These are phyloP conservation scores for Barbatosphaeria neglecta DNA, from an alignment of 495 filamentous ascomycete species.

Conservation along the genomic window DNA sequence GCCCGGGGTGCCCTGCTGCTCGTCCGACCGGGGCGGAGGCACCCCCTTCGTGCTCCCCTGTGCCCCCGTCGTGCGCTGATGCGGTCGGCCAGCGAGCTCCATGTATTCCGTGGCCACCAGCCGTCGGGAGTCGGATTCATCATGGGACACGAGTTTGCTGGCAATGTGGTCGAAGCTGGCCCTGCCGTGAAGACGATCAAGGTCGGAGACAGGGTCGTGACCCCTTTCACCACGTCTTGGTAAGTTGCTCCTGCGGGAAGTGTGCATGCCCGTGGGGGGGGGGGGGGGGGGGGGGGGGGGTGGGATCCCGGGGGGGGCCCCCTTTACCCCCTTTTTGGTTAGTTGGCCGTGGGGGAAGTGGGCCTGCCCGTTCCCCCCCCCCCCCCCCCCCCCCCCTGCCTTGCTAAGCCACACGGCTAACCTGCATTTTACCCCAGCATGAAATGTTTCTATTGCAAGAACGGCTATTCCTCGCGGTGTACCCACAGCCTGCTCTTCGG, in stretches of 20 bases:
- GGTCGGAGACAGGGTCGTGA: conserved; percentile 68
- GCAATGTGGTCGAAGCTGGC: conserved; percentile 58
- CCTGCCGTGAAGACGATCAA: conserved; percentile 53
- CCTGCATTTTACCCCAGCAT: conserved; percentile 36
- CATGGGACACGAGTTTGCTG: conserved; percentile 75
- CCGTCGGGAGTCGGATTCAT: conserved; percentile 35
- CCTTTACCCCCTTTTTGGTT: too few relatives aligned
- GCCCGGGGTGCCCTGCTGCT: background rate
- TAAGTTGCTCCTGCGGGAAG: conserved; percentile 26
- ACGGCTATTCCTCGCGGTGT: conserved; percentile 75
- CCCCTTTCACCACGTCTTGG: conserved; percentile 83
- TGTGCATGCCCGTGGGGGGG: too few relatives aligned
- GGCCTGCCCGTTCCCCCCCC: too few relatives aligned
- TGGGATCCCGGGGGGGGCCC: too few relatives aligned
- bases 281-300: too few relatives aligned
- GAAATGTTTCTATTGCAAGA: conserved; percentile 83
- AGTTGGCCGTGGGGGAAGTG: conserved; percentile 3
- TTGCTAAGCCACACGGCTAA: background rate
- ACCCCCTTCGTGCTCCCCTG: too few relatives aligned
- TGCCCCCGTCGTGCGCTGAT: too few relatives aligned
- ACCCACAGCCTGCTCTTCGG: conserved; percentile 66
- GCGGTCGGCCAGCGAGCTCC: conserved; percentile 56
- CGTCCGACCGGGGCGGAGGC: background rate
- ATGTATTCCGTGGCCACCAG: conserved; percentile 79
- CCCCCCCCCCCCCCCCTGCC: too few relatives aligned